Evolutionary conservation across 176 grass and related monocot genomes (phyloP), one percentile per base, ranked within the genome.

Genomic region (Carex myosuroides): DNA sequence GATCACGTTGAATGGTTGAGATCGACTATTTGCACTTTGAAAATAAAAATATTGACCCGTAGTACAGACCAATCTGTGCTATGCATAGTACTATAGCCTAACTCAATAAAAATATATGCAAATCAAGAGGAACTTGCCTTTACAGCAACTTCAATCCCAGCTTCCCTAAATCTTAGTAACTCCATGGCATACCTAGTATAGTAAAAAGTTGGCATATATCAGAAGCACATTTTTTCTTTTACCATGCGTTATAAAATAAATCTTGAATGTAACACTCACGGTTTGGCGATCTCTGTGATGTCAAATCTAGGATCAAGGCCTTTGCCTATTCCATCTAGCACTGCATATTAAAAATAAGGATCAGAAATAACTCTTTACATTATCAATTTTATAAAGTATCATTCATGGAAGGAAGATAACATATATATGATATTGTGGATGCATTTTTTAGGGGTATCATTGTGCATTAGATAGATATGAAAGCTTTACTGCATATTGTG

Each of bases 281-380:
- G 96, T 83, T 87, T 98, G 83, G 96, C 96, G 81, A 99, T 99
- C 86, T 99, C 96, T 87, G 96, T 99, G 78, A 99, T 95, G 87
- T 99, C 96, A 90, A 99, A 99, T 84, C 92, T 93, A 85, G 96
- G 93, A 86, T 95, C 96, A 46, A 99, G 93, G 48, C 96, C 96
- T 85, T 99, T 99, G 57, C 96, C 96, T 86, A 99, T 99, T 88
- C 96, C 96, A 93, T 99, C 96, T 78, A 99, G 80, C 71, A 99
- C 96, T 99, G 93, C 89, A 89, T 9, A 24, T 53, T 66, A 79
- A 58, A n/a, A 55, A 57, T 52, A 41, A 16, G 37, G 53, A 56
- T 85, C 8, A 14, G 16, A 81, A 79, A 60, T 29, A 41, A 42
- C 17, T 70, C 11, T 42, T 39, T 57, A 67, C 1, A 85, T 32